Evolutionary conservation across 2,329 filamentous ascomycete species (phyloP).

Genomic region (Byssothecium circinans): DNA sequence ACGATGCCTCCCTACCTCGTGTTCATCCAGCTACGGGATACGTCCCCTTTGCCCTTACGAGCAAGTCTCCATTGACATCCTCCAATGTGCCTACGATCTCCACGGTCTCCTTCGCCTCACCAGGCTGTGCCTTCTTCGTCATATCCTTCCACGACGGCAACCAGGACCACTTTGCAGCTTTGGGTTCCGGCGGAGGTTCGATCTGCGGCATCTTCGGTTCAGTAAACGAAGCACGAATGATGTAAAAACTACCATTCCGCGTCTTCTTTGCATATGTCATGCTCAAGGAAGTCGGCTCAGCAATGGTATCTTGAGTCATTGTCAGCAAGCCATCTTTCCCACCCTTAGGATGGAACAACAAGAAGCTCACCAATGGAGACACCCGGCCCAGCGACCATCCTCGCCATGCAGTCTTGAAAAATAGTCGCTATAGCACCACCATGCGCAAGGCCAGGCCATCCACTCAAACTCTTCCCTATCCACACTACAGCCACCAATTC

Average conservation of each 20-base stretch:
- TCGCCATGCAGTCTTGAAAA: conserved; percentile 69
- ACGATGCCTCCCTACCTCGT: too few species aligned
- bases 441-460: conserved; percentile 73
- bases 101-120: conserved; percentile 22
- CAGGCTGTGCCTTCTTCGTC: conserved; percentile 48
- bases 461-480: conserved; percentile 65
- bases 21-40: conserved; percentile 18
- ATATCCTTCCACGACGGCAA: conserved; percentile 40
- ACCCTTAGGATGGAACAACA: neutral
- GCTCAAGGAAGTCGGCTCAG: conserved; percentile 43
- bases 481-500: conserved; percentile 66
- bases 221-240: conserved; percentile 55
- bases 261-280: conserved; percentile 66
- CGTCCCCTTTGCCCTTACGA: conserved; percentile 56
- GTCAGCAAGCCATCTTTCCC: conserved; percentile 3
- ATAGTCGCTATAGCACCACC: conserved; percentile 70
- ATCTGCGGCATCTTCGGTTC: conserved; percentile 27
- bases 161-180: conserved; percentile 32
- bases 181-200: conserved; percentile 24
- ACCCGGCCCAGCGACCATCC: conserved; percentile 60
- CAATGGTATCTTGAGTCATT: conserved; percentile 24
- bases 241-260: conserved; percentile 63
- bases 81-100: conserved; percentile 60
- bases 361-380: conserved; percentile 28
- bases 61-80: conserved; percentile 57